A percentile compares a stretch with the other conserved stretches of the same genome.
Conservation (phyloP, 75 land plant species). For the Chamaecyparis obtusa region DNA sequence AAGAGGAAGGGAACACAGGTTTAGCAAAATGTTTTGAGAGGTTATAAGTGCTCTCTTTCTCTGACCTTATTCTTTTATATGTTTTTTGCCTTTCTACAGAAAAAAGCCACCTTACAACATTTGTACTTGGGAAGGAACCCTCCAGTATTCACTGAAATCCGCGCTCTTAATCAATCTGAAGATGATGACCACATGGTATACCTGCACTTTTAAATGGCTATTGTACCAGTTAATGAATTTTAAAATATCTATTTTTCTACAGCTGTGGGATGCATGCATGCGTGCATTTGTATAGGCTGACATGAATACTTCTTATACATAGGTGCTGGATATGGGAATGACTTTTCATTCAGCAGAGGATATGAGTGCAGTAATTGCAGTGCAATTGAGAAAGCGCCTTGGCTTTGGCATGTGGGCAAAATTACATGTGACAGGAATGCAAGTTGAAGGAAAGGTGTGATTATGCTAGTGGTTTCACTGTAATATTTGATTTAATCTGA, state of each 20-base stretch:
- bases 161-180: constrained; percentile 44
- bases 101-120: constrained; percentile 54
- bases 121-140: constrained; percentile 86
- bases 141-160: constrained; percentile 73
- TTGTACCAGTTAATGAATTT: neutral
- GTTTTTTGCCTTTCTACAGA: constrained; percentile 37
- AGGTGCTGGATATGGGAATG: constrained; percentile 84
- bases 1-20: neutral
- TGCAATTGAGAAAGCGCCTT: constrained; percentile 72
- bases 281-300: neutral
- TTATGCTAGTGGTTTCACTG: neutral
- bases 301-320: constrained; percentile 7
- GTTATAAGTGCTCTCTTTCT: neutral
- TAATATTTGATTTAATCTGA: neutral
- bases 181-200: constrained; percentile 91
- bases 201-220: neutral
- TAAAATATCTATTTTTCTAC: neutral
- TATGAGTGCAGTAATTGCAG: constrained; percentile 77
- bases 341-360: constrained; percentile 78
- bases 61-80: neutral
- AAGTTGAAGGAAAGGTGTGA: constrained; percentile 87
- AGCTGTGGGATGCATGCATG: neutral
- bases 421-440: constrained; percentile 74
- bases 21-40: neutral
- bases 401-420: constrained; percentile 85